phyloP scores from a whole-genome alignment of 169 alveolate species.

The Cyclospora cayetanensis region DNA sequence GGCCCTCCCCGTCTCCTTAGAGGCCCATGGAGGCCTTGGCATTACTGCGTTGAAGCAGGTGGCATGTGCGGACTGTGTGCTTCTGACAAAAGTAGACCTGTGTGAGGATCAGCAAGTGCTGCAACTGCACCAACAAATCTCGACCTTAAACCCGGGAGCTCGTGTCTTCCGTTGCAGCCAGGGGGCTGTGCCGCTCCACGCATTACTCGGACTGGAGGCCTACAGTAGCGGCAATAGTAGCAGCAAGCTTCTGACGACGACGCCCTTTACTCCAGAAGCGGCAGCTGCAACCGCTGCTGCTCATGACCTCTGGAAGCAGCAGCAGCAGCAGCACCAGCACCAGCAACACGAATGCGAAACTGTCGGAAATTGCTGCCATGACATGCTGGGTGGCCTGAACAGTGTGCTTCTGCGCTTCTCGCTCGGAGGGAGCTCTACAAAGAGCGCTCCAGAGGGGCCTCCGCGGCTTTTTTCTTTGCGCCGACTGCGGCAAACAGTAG shows the following conservation, averaged over 20 bases:
- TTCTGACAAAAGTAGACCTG: not conserved
- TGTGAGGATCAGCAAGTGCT: not conserved
- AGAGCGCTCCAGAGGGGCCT: not conserved
- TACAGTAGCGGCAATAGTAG: not conserved
- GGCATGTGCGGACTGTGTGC: not conserved
- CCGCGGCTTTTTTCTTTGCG: not conserved
- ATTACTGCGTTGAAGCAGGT: not conserved
- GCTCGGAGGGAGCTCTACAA: not conserved
- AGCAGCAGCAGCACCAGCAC: not conserved
- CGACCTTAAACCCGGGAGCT: not conserved
- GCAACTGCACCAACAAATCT: not conserved
- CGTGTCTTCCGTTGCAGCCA: not conserved
- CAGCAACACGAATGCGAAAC: not conserved
- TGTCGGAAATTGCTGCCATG: not conserved
- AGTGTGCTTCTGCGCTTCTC: not conserved
- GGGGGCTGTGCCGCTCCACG: not conserved
- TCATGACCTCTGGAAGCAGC: not conserved
- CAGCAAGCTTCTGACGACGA: not conserved
- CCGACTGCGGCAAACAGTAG: not conserved
- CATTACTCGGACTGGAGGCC: not conserved
- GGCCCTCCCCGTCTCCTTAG: not conserved
- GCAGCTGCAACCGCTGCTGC: slow-evolving; percentile 5
- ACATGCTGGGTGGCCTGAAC: not conserved
- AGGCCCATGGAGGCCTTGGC: not conserved
- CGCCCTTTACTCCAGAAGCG: not conserved